Percentiles rank a stretch among this genome's conserved stretches.
phyloP scores from a whole-genome alignment of 345 rosid species.

The Linum tenue region DNA sequence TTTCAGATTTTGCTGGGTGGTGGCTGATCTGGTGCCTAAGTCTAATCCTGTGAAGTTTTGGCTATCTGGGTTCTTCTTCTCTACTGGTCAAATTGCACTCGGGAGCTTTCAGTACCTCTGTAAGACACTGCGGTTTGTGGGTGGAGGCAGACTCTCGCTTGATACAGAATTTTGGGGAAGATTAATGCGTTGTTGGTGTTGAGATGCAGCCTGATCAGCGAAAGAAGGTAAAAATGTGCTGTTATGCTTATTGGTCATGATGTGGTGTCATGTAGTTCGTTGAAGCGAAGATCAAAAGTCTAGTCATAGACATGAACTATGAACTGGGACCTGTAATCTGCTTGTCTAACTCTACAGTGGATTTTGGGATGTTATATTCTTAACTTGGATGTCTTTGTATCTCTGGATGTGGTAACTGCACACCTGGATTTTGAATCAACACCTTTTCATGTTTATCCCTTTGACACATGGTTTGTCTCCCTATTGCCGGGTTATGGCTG shows the following conservation, averaged over 20 bases:
- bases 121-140: neutral
- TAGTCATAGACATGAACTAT: too few species aligned
- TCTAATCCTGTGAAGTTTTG: neutral
- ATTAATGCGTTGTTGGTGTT: neutral
- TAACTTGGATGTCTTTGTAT: neutral
- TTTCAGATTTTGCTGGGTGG: neutral
- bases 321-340: neutral
- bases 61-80: neutral
- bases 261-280: neutral
- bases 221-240: neutral
- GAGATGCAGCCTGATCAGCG: neutral
- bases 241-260: neutral
- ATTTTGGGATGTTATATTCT: neutral
- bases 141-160: neutral
- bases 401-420: neutral
- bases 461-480: neutral
- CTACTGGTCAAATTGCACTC: neutral
- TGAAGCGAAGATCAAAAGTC: neutral
- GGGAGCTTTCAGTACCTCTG: neutral
- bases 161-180: neutral
- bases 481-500: neutral
- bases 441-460: neutral
- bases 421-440: too few species aligned
- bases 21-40: neutral
- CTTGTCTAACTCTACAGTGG: neutral